Base-by-base conservation (phyloP, 2,329 filamentous ascomycete species). In the Calonectria pseudoturangicola region DNA sequence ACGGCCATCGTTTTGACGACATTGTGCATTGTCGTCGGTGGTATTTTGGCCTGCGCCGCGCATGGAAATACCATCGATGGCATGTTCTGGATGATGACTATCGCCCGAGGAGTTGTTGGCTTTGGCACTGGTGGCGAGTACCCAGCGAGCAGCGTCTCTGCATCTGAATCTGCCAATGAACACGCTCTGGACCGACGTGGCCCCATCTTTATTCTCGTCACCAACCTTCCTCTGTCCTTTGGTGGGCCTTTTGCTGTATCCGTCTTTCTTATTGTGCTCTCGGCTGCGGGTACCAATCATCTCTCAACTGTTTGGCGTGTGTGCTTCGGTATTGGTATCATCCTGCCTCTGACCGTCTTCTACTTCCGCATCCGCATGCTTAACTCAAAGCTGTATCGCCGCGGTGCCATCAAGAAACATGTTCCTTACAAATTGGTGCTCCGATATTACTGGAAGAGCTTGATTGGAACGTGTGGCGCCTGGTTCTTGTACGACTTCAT, bases 351-450 rank as follows among this genome's bases (percentile, higher is more conserved):
- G 10, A 86, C 86, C 2, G 85, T 91, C 50, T 89, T 91, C 70
- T 90, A 90, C 79, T 89, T 91, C 72, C 88, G 89, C 16, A 80
- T 91, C 48, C 88, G 84, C 73, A 88, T 88, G 84, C 81, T 88
- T 60, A 90, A 86, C 81, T 90, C 82, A 60, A 87, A 82, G 77
- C 87, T 88, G 13, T 89, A 88, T 73, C 85, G 86, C 30, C 87
- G 87, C 2, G 87, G 88, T 4, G 89, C 89, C 0, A 91, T 90
- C 80, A 89, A 90, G 76, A 82, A 79, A 25, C 80, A 81, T 9
- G 86, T 91, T 0, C 88, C 89, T 0, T 89, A 91, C 73, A 75
- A 79, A 1, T 83, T 91, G 0, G 84, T 89, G 7, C 45, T 89
- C 12, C 84, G 83, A 25, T 90, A 87, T 77, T 91, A 91, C 81